Conservation (phyloP, 1,139 yeast genomes). For the Trichomonascaceae sp. region DNA sequence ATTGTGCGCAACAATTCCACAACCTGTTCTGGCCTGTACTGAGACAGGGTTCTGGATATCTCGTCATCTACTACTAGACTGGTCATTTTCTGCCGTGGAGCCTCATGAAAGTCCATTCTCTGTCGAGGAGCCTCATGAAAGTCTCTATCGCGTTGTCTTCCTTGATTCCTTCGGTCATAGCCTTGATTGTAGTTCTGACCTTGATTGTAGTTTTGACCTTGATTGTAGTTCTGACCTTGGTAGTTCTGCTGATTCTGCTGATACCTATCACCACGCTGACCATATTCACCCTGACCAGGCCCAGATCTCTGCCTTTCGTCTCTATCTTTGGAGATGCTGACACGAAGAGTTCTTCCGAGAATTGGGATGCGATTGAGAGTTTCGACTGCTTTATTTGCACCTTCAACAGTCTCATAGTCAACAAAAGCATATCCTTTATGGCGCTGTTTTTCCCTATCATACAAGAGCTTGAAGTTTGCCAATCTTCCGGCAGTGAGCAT, state of each 20-base stretch:
- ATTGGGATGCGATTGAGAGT: conserved; percentile 66
- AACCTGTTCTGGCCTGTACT: conserved; percentile 45
- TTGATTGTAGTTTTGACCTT: neutral
- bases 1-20: conserved; percentile 47
- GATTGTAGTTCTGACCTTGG: neutral
- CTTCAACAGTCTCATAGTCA: conserved; percentile 55
- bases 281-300: conserved; percentile 1
- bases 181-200: conserved; percentile 3
- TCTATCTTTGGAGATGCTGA: conserved; percentile 38
- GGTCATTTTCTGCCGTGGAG: conserved; percentile 25
- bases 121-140: conserved; percentile 3
- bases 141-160: conserved; percentile 9
- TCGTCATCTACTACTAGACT: conserved; percentile 46
- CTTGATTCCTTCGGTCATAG: conserved; percentile 9
- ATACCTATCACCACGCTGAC: too few species aligned
- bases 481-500: conserved; percentile 80
- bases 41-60: conserved; percentile 44
- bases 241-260: neutral
- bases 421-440: conserved; percentile 86
- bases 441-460: conserved; percentile 78
- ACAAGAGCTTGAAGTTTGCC: conserved; percentile 54
- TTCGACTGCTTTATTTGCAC: conserved; percentile 82
- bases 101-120: too few species aligned
- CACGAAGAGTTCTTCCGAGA: conserved; percentile 57
- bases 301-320: conserved; percentile 1